These are phyloP conservation scores for Suillus discolor DNA, from an alignment of 768 basidiomycete genomes.

Conservation along the genomic window DNA sequence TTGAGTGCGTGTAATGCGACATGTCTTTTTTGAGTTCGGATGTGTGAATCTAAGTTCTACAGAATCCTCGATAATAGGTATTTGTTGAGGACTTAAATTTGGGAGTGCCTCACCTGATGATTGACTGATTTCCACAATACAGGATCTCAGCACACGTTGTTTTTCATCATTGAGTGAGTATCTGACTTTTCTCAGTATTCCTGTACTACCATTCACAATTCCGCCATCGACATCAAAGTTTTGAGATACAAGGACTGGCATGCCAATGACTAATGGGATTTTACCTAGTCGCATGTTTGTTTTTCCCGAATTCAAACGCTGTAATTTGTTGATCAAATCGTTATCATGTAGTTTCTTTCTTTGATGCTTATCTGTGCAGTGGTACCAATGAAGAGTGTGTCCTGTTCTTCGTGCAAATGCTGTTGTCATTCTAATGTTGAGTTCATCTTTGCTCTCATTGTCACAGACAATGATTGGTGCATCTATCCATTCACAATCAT, in stretches of 20 bases:
- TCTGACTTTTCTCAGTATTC: constrained; percentile 26
- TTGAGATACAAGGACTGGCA: constrained; percentile 41
- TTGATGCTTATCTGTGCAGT: constrained; percentile 25
- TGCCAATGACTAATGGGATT: constrained; percentile 39
- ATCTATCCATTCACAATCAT: constrained; percentile 21
- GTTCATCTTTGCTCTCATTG: constrained; percentile 38
- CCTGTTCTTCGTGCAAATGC: constrained; percentile 3
- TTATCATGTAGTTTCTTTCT: constrained; percentile 15
- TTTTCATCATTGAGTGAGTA: constrained; percentile 25
- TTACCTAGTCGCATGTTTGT: constrained; percentile 16
- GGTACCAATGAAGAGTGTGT: constrained; percentile 18
- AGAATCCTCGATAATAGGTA: too few species aligned
- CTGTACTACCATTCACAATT: constrained; percentile 38
- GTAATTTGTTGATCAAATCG: constrained; percentile 13
- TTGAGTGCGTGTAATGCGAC: constrained; percentile 32
- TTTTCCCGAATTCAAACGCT: constrained; percentile 23
- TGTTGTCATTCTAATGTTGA: constrained; percentile 31
- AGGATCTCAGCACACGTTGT: constrained; percentile 20
- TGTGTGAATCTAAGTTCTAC: too few species aligned
- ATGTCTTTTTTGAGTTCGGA: constrained; percentile 20
- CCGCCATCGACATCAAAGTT: constrained; percentile 42
- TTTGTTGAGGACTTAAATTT: background rate
- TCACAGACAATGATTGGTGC: constrained; percentile 39
- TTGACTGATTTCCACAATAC: constrained; percentile 24
- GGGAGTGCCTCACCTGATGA: constrained; percentile 16